Conservation (phyloP, 2,329 filamentous ascomycete genomes). For the Pseudogymnoascus pannorum region DNA sequence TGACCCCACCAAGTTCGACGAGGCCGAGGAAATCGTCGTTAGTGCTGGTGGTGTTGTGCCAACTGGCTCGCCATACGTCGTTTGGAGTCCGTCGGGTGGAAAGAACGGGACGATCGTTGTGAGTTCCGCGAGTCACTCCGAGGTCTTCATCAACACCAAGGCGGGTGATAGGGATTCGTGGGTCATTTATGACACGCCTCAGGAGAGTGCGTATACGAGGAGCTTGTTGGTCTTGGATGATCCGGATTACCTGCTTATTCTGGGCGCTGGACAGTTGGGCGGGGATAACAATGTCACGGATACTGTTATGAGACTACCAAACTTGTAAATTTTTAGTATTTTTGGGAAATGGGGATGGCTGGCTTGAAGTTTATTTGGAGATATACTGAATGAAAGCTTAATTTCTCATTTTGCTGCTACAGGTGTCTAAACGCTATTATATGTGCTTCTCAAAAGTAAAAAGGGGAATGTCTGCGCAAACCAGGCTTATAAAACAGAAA, state of each 20-base stretch:
- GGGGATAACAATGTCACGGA: slow-evolving; percentile 26
- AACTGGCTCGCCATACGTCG: slow-evolving; percentile 24
- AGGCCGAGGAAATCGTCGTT: slow-evolving; percentile 19
- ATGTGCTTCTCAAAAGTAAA: no score
- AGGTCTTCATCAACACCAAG: slow-evolving; percentile 26
- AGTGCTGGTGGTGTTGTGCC: slow-evolving; percentile 23
- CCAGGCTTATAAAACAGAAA: no score
- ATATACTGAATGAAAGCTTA: neutral
- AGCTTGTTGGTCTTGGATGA: slow-evolving; percentile 24
- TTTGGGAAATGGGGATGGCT: neutral
- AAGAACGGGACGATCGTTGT: slow-evolving; percentile 27
- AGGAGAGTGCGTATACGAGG: slow-evolving; percentile 22
- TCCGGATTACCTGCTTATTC: slow-evolving; percentile 25
- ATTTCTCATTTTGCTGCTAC: no score
- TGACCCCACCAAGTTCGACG: slow-evolving; percentile 25
- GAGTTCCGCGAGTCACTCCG: slow-evolving; percentile 18
- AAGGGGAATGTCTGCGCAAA: no score
- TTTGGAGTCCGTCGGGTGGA: slow-evolving; percentile 26
- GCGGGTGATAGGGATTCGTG: slow-evolving; percentile 24
- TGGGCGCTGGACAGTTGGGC: slow-evolving; percentile 24
- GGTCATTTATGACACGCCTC: slow-evolving; percentile 23
- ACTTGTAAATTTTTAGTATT: neutral
- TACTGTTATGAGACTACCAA: slow-evolving; percentile 20
- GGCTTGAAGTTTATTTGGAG: neutral
- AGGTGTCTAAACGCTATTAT: no score